A percentile compares a stretch with the other conserved stretches of the same genome.
These are phyloP conservation scores for Tolypocladium sp. DNA, from an alignment of 2,329 filamentous ascomycete species.

Conservation along the genomic window DNA sequence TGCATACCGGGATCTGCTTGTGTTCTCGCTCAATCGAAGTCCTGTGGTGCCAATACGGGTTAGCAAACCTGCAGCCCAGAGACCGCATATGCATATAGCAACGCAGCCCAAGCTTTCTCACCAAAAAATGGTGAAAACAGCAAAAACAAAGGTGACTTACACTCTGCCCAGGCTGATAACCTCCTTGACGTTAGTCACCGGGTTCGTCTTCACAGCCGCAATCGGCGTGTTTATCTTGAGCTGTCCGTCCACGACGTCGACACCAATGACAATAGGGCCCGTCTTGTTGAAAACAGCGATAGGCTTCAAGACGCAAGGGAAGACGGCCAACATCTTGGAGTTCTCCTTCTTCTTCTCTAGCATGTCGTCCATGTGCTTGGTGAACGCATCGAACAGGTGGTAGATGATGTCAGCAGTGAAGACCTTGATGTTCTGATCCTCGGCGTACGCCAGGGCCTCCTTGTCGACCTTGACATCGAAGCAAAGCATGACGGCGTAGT, in stretches of 20 bases:
- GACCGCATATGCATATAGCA: not conserved
- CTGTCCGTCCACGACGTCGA: slow-evolving; percentile 88
- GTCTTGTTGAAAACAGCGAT: slow-evolving; percentile 99
- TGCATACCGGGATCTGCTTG: slow-evolving; percentile 86
- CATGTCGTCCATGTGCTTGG: slow-evolving; percentile 82
- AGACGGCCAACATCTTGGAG: slow-evolving; percentile 89
- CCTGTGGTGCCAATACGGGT: slow-evolving; percentile 37
- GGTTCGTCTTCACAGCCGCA: slow-evolving; percentile 73
- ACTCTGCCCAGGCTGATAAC: slow-evolving; percentile 83
- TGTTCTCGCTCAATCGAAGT: slow-evolving; percentile 95
- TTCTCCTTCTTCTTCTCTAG: slow-evolving; percentile 92
- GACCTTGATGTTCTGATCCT: slow-evolving; percentile 91
- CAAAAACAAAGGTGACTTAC: slow-evolving; percentile 47
- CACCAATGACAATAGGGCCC: slow-evolving; percentile 84
- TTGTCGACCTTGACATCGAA: slow-evolving; percentile 99
- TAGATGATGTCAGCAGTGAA: slow-evolving; percentile 99
- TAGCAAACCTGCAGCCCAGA: slow-evolving; percentile 16
- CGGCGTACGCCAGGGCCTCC: slow-evolving; percentile 82
- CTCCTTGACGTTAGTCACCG: slow-evolving; percentile 73
- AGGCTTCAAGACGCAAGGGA: slow-evolving; percentile 84
- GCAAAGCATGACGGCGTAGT: slow-evolving; percentile 98
- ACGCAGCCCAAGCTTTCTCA: too few relatives aligned
- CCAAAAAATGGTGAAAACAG: not conserved
- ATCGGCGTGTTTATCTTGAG: slow-evolving; percentile 84
- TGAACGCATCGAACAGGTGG: slow-evolving; percentile 95